These are phyloP conservation scores for Rhododendron kiyosumense DNA, from an alignment of 148 eudicot species.

Conservation along the genomic window DNA sequence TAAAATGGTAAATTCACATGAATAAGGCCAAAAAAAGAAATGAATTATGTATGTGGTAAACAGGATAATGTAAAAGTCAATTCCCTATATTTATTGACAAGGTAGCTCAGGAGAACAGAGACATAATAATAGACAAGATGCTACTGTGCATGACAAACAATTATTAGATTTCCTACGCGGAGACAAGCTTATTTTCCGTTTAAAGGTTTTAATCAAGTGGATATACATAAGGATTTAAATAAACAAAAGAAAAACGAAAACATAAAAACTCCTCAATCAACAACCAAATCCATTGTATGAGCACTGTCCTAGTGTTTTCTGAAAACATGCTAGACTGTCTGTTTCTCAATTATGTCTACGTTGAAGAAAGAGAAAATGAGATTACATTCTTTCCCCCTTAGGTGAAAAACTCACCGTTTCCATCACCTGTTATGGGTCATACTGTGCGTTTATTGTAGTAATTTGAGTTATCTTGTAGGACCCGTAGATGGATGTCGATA, in stretches of 20 bases:
- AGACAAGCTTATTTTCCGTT: slow-evolving; percentile 26
- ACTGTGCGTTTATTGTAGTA: no score
- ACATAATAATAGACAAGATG: slow-evolving; percentile 33
- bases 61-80: no score
- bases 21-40: no score
- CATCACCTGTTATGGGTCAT: no score
- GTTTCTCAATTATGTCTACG: not conserved
- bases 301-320: not conserved
- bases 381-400: no score
- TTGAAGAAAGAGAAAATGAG: not conserved
- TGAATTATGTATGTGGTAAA: no score
- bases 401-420: no score
- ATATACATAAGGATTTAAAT: not conserved
- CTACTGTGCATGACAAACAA: slow-evolving; percentile 32
- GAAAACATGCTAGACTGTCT: not conserved
- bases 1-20: no score
- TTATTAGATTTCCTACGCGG: slow-evolving; percentile 26
- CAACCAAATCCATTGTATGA: not conserved
- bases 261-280: not conserved
- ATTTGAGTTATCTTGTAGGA: no score
- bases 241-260: not conserved
- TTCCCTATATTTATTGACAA: not conserved
- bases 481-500: no score
- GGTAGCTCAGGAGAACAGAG: slow-evolving; percentile 9
- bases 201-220: slow-evolving; percentile 12